phyloP scores from a whole-genome alignment of 768 basidiomycete genomes.

The Termitomyces sp. region DNA sequence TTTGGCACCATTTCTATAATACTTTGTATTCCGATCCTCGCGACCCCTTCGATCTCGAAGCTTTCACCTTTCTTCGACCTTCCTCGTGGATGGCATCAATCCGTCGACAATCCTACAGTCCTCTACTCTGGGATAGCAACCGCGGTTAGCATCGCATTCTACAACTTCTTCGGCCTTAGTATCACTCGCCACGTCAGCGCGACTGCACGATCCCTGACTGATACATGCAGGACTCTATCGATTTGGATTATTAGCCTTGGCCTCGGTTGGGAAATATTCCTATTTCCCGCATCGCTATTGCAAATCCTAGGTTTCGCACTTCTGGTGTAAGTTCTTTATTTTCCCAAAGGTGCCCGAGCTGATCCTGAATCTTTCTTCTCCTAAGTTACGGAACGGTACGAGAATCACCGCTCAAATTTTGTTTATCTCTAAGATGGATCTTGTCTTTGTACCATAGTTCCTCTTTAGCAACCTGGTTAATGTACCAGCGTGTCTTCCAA shows the following conservation, averaged over 20 bases:
- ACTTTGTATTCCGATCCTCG: slow-evolving; percentile 74
- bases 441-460: slow-evolving; percentile 45
- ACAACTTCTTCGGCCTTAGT: slow-evolving; percentile 89
- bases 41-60: slow-evolving; percentile 63
- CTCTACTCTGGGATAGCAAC: slow-evolving; percentile 66
- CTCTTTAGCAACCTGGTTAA: slow-evolving; percentile 84
- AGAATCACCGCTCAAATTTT: slow-evolving; percentile 9
- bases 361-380: slow-evolving; percentile 3
- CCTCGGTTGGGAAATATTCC: slow-evolving; percentile 84
- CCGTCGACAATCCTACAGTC: slow-evolving; percentile 72
- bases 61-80: slow-evolving; percentile 81
- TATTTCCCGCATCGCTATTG: slow-evolving; percentile 76
- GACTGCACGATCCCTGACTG: slow-evolving; percentile 85
- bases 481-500: slow-evolving; percentile 57
- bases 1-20: slow-evolving; percentile 84
- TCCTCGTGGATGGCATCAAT: slow-evolving; percentile 84
- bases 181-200: slow-evolving; percentile 90
- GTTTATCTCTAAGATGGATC: slow-evolving; percentile 1
- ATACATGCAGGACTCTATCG: slow-evolving; percentile 91
- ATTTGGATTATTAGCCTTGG: slow-evolving; percentile 93
- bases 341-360: not conserved
- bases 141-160: slow-evolving; percentile 70
- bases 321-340: slow-evolving; percentile 64
- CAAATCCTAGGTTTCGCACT: slow-evolving; percentile 83
- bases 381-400: slow-evolving; percentile 80